phyloP scores from a whole-genome alignment of 179 eudicot genomes.

The Actinidia chinensis region DNA sequence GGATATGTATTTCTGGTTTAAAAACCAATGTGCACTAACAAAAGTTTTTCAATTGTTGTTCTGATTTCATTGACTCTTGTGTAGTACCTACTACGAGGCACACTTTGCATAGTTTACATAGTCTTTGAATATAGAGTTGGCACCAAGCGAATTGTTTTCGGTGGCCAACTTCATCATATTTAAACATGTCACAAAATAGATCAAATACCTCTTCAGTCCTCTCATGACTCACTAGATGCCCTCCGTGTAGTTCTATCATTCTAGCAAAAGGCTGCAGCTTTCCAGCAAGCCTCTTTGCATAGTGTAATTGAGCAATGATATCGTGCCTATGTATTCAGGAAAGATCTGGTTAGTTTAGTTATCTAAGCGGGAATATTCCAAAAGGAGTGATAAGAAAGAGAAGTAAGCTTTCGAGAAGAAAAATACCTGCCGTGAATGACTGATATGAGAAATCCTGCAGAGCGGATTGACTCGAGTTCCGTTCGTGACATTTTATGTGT shows the following conservation, averaged over 20 bases:
- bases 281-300: slow-evolving; percentile 75
- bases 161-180: not conserved
- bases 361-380: not conserved
- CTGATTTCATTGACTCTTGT: not conserved
- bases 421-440: slow-evolving; percentile 94
- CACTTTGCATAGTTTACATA: not conserved
- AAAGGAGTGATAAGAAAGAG: slow-evolving; percentile 14
- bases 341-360: slow-evolving; percentile 8
- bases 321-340: slow-evolving; percentile 51
- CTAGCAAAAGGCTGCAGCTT: slow-evolving; percentile 72
- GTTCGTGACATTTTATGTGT: slow-evolving; percentile 64
- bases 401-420: not conserved
- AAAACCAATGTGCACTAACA: not conserved
- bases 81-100: not conserved
- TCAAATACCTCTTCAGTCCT: slow-evolving; percentile 81
- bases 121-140: not conserved
- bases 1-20: not conserved
- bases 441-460: slow-evolving; percentile 70
- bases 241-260: slow-evolving; percentile 90
- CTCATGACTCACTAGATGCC: slow-evolving; percentile 96
- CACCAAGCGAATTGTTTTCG: not conserved
- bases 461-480: slow-evolving; percentile 61
- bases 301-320: slow-evolving; percentile 68
- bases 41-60: not conserved
- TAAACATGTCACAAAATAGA: not conserved